Conservation (phyloP, 768 basidiomycete species). For the Filobasidium wieringae region DNA sequence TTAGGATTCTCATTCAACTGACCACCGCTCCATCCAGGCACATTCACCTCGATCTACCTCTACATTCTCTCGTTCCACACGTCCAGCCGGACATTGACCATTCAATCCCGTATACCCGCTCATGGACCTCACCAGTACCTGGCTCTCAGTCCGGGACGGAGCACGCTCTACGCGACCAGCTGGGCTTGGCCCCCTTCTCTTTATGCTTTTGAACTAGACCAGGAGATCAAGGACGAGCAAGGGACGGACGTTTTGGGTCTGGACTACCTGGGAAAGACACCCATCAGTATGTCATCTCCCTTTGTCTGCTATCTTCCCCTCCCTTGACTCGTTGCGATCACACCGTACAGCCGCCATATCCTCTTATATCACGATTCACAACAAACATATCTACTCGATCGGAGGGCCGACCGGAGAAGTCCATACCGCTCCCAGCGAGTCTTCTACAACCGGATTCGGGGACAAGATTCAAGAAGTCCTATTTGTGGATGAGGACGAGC, state of each 20-base stretch:
- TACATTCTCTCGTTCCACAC: conserved; percentile 30
- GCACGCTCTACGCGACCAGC: conserved; percentile 23
- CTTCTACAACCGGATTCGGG: conserved; percentile 15
- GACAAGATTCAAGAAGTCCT: conserved; percentile 24
- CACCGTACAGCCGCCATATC: conserved; percentile 21
- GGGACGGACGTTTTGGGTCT: background rate
- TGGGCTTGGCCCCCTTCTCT: conserved; percentile 23
- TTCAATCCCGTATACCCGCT: conserved; percentile 11
- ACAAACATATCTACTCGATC: conserved; percentile 21
- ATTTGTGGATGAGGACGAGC: conserved; percentile 19
- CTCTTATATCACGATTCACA: conserved; percentile 23
- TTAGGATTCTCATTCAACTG: background rate
- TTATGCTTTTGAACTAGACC: conserved; percentile 14
- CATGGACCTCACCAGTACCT: conserved; percentile 31
- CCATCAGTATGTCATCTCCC: conserved; percentile 1
- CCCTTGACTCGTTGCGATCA: background rate
- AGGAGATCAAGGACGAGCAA: background rate
- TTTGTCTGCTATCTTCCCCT: background rate
- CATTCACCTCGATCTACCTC: conserved; percentile 30
- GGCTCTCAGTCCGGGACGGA: conserved; percentile 15
- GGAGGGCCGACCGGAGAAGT: conserved; percentile 31
- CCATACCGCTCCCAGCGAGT: conserved; percentile 4
- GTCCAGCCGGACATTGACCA: conserved; percentile 10
- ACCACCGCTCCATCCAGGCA: conserved; percentile 16
- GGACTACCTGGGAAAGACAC: conserved; percentile 4